These are phyloP conservation scores for Zymoseptoria crescenta DNA, from an alignment of 2,329 filamentous ascomycete species.

Conservation along the genomic window DNA sequence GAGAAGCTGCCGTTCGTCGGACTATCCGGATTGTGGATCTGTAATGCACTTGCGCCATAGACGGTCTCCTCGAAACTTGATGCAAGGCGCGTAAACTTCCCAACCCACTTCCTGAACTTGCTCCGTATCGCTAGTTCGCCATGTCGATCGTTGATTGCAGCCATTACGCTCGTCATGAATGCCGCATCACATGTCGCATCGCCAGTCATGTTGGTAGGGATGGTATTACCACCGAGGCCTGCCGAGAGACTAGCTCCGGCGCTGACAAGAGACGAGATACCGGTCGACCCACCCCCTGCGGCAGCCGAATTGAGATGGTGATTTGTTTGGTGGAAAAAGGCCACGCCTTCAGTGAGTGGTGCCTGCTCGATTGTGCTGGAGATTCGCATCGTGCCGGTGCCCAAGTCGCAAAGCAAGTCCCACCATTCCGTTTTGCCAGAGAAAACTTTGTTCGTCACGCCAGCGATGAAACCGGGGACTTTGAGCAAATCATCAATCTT, in stretches of 20 bases:
- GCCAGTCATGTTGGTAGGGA: conserved; percentile 24
- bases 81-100: conserved; percentile 84
- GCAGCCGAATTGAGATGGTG: conserved; percentile 19
- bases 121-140: conserved; percentile 84
- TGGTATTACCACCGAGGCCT: conserved; percentile 24
- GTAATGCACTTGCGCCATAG: conserved; percentile 83
- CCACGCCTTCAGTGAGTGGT: conserved; percentile 71
- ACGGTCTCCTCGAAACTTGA: conserved; percentile 93
- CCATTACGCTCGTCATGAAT: conserved; percentile 81
- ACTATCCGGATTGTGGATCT: conserved; percentile 50
- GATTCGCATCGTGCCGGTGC: conserved; percentile 89
- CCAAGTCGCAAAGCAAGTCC: conserved; percentile 91
- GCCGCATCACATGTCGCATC: conserved; percentile 79
- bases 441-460: conserved; percentile 95
- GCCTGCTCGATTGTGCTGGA: conserved; percentile 78
- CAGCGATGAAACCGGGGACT: conserved; percentile 94
- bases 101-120: conserved; percentile 92
- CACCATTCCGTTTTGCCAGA: conserved; percentile 95
- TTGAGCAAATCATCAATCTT: conserved; percentile 96
- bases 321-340: conserved; percentile 68
- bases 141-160: conserved; percentile 75
- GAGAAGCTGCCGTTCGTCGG: conserved; percentile 6
- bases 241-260: conserved; percentile 31
- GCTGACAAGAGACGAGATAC: conserved; percentile 23
- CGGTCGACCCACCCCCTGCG: conserved; percentile 18